Base-by-base conservation (phyloP, 495 filamentous ascomycete species). In the Aspergillus sclerotioniger region DNA sequence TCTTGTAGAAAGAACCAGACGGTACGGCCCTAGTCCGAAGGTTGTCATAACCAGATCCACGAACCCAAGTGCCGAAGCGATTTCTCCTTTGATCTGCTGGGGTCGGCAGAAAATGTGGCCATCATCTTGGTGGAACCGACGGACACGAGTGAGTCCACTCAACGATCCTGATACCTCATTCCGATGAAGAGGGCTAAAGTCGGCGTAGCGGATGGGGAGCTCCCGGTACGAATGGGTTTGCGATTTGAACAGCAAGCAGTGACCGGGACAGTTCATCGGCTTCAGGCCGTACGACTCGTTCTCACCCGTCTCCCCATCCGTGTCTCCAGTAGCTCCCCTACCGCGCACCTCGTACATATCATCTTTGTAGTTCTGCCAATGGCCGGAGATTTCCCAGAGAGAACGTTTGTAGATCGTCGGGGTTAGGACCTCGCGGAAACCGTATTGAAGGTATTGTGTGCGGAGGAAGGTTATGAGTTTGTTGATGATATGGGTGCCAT, bases 221-320 rank as follows among this genome's bases (percentile, higher is more conserved):
- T 96, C 89, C 63, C 87, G 82, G 66, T 91, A 93, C 61, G 86
- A 91, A 58, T 87, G 84, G 39, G 72, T 80, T 53, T 89, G 80
- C 48, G 85, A 85, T 62, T 80, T 80, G 71, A 96, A 97, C 32
- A 97, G 83, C 48, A 97, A 76, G 72, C 92, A 97, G 71, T 97
- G 92, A 12, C 92, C 92, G 0, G 92, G 92, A 69, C 92, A 97
- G 65, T 97, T 97, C 92, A 97, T 97, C 20, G 92, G 92, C 69
- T 97, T 97, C 51, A 97, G 80, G 3, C 90, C 91, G 67, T 92
- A 97, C 51, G 91, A 87, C 61, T 89, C 88, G 49, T 89, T 81
- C 59, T 90, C 84, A 51, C 80, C 80, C 6, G 66, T 51, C 51
- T 84, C 77, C 7, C 72, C 72, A 0, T 72, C 66, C 19, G 64